phyloP scores from a whole-genome alignment of 306 rosid genomes.

The Pterocarpus santalinus region DNA sequence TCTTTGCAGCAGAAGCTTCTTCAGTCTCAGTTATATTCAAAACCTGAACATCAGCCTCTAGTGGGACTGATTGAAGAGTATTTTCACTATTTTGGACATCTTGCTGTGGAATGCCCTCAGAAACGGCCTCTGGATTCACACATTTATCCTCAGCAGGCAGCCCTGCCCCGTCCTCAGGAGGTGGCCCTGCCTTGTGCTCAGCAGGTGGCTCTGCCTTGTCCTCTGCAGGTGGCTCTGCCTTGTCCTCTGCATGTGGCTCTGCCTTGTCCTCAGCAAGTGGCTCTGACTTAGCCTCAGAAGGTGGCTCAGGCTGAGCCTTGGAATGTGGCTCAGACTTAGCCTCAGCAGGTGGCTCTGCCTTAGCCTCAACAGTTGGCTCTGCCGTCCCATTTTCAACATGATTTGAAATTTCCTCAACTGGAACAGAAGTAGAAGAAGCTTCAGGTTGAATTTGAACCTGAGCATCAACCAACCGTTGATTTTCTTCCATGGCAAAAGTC shows the following conservation, averaged over 20 bases:
- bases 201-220: not conserved
- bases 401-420: conserved; percentile 41
- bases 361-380: conserved; percentile 5
- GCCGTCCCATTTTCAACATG: conserved; percentile 49
- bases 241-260: conserved; percentile 26
- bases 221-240: conserved; percentile 26
- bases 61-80: conserved; percentile 46
- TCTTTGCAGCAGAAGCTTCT: conserved; percentile 47
- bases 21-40: conserved; percentile 47
- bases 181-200: conserved; percentile 2
- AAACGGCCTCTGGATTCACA: conserved; percentile 38
- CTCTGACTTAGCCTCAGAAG: conserved; percentile 22
- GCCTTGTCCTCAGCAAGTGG: not conserved
- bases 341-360: conserved; percentile 6
- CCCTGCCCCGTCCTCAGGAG: not conserved
- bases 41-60: conserved; percentile 44
- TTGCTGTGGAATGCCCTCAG: conserved; percentile 37
- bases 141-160: conserved; percentile 38
- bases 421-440: conserved; percentile 43
- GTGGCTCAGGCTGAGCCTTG: not conserved
- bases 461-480: conserved; percentile 41
- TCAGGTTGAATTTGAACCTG: conserved; percentile 42
- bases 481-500: conserved; percentile 47
- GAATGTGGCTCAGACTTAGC: conserved; percentile 36
- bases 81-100: conserved; percentile 39